These are phyloP conservation scores for Persicaria maculosa DNA, from an alignment of 148 eudicot genomes.

Conservation along the genomic window DNA sequence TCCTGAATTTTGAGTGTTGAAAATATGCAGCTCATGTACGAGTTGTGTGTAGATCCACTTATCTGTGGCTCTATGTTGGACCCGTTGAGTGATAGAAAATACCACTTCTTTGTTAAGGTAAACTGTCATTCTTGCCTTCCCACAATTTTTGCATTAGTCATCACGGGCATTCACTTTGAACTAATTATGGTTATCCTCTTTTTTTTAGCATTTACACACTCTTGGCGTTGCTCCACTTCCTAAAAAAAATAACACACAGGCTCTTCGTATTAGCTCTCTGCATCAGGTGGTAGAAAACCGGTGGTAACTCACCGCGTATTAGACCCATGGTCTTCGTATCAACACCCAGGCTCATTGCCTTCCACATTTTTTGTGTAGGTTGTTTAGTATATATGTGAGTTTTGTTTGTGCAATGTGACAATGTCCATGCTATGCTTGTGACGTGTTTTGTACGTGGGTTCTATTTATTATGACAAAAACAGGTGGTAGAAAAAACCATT, in stretches of 20 bases:
- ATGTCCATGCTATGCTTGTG: no score
- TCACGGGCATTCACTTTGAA: neutral
- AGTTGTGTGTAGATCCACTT: slow-evolving; percentile 78
- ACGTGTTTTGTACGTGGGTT: no score
- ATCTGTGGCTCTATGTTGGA: slow-evolving; percentile 83
- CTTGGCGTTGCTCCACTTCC: slow-evolving; percentile 84
- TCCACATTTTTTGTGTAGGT: no score
- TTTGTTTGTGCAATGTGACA: no score
- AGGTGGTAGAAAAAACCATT: no score
- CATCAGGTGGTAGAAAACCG: slow-evolving; percentile 55
- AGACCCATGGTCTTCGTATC: no score
- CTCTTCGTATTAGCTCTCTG: slow-evolving; percentile 84
- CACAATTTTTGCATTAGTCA: neutral
- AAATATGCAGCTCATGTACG: slow-evolving; percentile 75
- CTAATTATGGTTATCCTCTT: neutral
- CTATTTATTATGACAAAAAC: no score
- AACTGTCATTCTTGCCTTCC: neutral
- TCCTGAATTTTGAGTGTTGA: slow-evolving; percentile 5
- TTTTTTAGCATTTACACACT: slow-evolving; percentile 68
- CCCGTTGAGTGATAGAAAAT: slow-evolving; percentile 66
- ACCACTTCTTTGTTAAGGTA: slow-evolving; percentile 89
- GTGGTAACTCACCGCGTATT: no score
- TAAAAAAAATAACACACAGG: slow-evolving; percentile 61
- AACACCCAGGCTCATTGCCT: no score
- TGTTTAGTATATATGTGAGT: no score